phyloP scores from a whole-genome alignment of 2,329 filamentous ascomycete species.

The Niveomyces coronatus region DNA sequence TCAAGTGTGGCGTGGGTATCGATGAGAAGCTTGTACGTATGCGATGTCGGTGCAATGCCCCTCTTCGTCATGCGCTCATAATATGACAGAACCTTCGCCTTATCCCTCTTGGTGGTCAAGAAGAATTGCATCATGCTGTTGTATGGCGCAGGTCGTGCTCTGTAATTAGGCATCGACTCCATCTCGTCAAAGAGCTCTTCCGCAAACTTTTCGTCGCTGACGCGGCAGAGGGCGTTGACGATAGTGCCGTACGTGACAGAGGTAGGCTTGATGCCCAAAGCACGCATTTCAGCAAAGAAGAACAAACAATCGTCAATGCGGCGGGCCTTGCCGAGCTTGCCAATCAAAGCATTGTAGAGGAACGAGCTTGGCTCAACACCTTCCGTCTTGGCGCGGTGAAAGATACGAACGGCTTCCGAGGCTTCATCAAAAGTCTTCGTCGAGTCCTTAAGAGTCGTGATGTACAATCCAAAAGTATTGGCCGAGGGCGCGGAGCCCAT shows the following conservation, averaged over 20 bases:
- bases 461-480: constrained; percentile 97
- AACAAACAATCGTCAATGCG: constrained; percentile 97
- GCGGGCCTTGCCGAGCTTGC: constrained; percentile 94
- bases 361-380: constrained; percentile 95
- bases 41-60: constrained; percentile 81
- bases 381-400: constrained; percentile 85
- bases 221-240: constrained; percentile 92
- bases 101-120: constrained; percentile 92
- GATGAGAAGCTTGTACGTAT: constrained; percentile 95
- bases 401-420: constrained; percentile 93
- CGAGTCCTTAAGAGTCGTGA: constrained; percentile 96
- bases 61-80: constrained; percentile 88
- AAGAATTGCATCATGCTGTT: constrained; percentile 99
- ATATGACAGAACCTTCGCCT: constrained; percentile 84
- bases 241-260: constrained; percentile 98
- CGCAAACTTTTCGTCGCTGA: constrained; percentile 94
- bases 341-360: constrained; percentile 95
- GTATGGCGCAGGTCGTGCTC: constrained; percentile 91
- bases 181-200: constrained; percentile 98
- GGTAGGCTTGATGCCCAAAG: constrained; percentile 83
- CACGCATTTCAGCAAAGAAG: constrained; percentile 97
- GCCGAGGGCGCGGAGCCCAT: constrained; percentile 89
- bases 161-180: constrained; percentile 98
- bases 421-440: constrained; percentile 97
- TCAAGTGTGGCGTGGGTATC: constrained; percentile 93